Evolutionary conservation across 163 green algal species (phyloP), one percentile per base, ranked within the genome.

Genomic region (Trebouxia gelatinosa): DNA sequence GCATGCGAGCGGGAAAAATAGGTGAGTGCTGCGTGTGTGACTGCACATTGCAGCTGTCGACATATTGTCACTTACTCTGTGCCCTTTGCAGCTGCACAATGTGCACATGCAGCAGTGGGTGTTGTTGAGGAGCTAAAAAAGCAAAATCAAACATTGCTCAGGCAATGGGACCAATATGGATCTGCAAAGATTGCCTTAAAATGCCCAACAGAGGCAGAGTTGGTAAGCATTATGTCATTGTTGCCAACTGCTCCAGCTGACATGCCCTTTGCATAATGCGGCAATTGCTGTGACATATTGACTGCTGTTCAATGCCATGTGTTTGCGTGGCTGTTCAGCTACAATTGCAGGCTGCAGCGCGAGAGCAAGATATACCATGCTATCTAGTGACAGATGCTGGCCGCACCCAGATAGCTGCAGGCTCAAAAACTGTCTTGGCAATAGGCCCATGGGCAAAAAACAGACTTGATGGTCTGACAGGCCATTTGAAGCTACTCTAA

Each of bases 331-430:
- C n/a, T n/a, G n/a, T n/a, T n/a, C 84, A 91, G 87, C 71, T 85
- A 0, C 71, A 78, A 21, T 83, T 92, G n/a, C 80, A 77, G 21
- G 39, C 67, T 23, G 77, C 82, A 40, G 89, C 89, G 4, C 13
- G 67, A 16, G 54, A 75, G 7, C 32, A 59, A 3, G 81, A 82
- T 17, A 75, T 93, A 26, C 86, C 86, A 32, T 83, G 70, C 29
- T 92, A 91, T 78, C 83, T 90, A 32, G 87, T 94, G 35, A 80
- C 84, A n/a, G 90, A 94, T 75, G 90, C 90, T 7, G 90, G 90
- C 3, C 78, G 87, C 16, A 94, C 90, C 0, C 89, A 94, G 78
- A 87, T 93, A 29, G 80, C 88, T 32, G 85, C 87, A 1, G 89
- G 89, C 17, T 90, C 84, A 0, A 81, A 88, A 39, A 94, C 90